These are phyloP conservation scores for Fusarium equiseti DNA, from an alignment of 2,329 filamentous ascomycete genomes.

Conservation along the genomic window DNA sequence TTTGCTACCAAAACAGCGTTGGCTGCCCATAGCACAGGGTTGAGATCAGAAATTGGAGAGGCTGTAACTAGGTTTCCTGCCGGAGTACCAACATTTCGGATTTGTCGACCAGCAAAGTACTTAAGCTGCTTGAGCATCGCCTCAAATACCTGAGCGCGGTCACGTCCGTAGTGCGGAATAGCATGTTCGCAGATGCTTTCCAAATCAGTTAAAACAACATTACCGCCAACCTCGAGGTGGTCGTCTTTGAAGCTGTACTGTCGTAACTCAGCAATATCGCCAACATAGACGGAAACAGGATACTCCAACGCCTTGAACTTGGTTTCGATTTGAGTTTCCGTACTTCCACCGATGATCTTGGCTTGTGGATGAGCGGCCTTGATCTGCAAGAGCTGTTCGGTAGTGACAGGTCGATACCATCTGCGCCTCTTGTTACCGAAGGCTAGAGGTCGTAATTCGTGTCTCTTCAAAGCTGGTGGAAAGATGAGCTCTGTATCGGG, in stretches of 20 bases:
- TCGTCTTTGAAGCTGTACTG: conserved; percentile 85
- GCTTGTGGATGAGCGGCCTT: conserved; percentile 86
- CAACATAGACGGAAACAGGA: conserved; percentile 88
- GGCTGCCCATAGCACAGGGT: conserved; percentile 91
- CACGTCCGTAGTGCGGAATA: conserved; percentile 79
- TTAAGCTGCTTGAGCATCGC: conserved; percentile 93
- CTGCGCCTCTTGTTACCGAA: conserved; percentile 95
- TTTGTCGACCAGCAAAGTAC: conserved; percentile 95
- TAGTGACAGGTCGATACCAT: conserved; percentile 90
- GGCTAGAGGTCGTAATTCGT: conserved; percentile 82
- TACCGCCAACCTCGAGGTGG: conserved; percentile 91
- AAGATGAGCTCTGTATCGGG: conserved; percentile 96
- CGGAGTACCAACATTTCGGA: conserved; percentile 96
- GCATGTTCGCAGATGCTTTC: conserved; percentile 87
- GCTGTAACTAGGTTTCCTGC: conserved; percentile 95
- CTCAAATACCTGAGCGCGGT: conserved; percentile 82
- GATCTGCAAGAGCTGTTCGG: conserved; percentile 91
- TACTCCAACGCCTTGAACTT: conserved; percentile 98
- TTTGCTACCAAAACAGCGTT: conserved; percentile 86
- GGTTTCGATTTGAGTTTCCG: conserved; percentile 97
- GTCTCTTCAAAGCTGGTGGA: conserved; percentile 84
- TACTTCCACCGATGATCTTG: conserved; percentile 95
- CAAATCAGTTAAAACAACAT: conserved; percentile 90
- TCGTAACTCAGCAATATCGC: conserved; percentile 89
- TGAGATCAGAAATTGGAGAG: conserved; percentile 95